A percentile compares a stretch with the other conserved stretches of the same genome.
phyloP scores from a whole-genome alignment of 257 asterid species.

The Capsicum rhomboideum region DNA sequence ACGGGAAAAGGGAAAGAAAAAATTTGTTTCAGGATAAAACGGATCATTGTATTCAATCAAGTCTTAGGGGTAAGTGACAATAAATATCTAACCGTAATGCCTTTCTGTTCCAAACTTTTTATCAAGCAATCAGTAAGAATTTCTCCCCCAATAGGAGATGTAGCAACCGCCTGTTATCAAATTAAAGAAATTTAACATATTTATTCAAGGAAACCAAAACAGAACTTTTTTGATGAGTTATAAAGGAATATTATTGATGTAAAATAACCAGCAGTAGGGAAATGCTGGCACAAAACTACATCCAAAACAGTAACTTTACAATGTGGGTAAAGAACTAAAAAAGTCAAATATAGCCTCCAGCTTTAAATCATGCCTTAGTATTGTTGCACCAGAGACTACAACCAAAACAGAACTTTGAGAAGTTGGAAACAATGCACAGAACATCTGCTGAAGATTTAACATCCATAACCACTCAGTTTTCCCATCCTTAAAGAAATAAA shows the following conservation, averaged over 20 bases:
- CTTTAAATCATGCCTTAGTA: neutral
- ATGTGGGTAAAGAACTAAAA: neutral
- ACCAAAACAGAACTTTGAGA: slow-evolving; percentile 3
- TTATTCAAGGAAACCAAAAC: neutral
- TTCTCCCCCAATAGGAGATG: slow-evolving; percentile 96
- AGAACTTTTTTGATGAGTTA: neutral
- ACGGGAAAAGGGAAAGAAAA: neutral
- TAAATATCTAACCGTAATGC: slow-evolving; percentile 55
- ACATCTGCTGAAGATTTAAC: slow-evolving; percentile 2
- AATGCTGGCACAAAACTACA: neutral
- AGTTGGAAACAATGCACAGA: slow-evolving; percentile 3
- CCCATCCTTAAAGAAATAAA: neutral
- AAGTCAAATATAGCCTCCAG: neutral
- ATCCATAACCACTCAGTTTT: neutral
- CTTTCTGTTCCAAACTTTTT: slow-evolving; percentile 88
- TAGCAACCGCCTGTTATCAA: slow-evolving; percentile 63
- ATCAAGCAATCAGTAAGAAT: slow-evolving; percentile 86
- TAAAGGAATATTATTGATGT: neutral
- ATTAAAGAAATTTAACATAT: slow-evolving; percentile 3
- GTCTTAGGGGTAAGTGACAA: slow-evolving; percentile 2
- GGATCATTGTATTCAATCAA: slow-evolving; percentile 6
- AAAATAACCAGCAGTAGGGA: neutral
- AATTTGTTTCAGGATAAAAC: neutral
- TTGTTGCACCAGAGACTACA: neutral
- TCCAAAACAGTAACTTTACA: neutral